A percentile compares a stretch with the other conserved stretches of the same genome.
These are phyloP conservation scores for Solanum pennellii DNA, from an alignment of 257 asterid species.

Conservation along the genomic window DNA sequence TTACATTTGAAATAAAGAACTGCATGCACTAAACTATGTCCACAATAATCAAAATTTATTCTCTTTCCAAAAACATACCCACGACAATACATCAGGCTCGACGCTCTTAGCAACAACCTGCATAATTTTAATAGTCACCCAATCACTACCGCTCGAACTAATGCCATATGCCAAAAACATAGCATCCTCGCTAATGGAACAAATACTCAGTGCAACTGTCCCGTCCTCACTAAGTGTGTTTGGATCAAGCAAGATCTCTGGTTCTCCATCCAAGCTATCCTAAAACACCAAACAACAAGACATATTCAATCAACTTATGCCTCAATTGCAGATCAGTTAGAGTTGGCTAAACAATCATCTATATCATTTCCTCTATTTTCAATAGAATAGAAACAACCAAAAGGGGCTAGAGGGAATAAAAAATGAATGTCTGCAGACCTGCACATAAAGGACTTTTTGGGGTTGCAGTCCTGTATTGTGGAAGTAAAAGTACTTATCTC, in stretches of 20 bases:
- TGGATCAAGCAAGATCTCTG: constrained; percentile 88
- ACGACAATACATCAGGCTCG: constrained; percentile 61
- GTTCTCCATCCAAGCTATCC: constrained; percentile 68
- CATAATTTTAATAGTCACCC: constrained; percentile 80
- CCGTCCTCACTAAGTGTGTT: constrained; percentile 79
- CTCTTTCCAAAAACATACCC: constrained; percentile 35
- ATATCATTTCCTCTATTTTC: not conserved
- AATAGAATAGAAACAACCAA: not conserved
- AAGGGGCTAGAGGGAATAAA: not conserved
- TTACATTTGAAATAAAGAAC: not conserved
- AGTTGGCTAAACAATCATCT: not conserved
- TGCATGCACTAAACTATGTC: not conserved
- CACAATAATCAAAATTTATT: not conserved
- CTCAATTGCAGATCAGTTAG: not conserved
- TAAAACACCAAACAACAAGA: constrained; percentile 5
- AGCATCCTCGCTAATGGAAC: constrained; percentile 78
- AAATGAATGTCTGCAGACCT: constrained; percentile 29
- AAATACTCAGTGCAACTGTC: constrained; percentile 56
- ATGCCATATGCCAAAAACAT: constrained; percentile 72
- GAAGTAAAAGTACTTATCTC: constrained; percentile 74
- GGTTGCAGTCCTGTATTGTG: constrained; percentile 96
- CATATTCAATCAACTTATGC: not conserved
- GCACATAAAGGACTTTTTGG: constrained; percentile 73
- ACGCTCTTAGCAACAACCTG: constrained; percentile 49
- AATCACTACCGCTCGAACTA: constrained; percentile 91